Base-by-base conservation (phyloP, 2,329 filamentous ascomycete genomes). In the Penicillium brevicompactum region DNA sequence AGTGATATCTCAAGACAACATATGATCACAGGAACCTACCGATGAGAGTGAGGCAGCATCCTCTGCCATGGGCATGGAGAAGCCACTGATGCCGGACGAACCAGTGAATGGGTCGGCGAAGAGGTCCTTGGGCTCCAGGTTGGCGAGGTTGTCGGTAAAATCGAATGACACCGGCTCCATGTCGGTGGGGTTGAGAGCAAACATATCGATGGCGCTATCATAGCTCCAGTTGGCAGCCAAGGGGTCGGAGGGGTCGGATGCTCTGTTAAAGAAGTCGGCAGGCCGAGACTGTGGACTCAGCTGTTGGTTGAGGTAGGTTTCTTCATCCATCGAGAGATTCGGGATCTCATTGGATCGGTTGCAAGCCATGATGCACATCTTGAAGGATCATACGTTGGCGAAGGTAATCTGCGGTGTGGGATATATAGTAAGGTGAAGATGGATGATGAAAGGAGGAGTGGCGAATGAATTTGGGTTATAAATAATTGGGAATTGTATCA, bases 201-300 rank as follows among this genome's bases (percentile, higher is more conserved):
- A 72, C 13, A 73, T 60, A 52, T 72, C 70, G 49, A 72, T 69
- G 21, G 68, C 65, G 46, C 61, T 70, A 55, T 72, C 70, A 47
- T 72, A 73, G 57, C 61, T 66, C 70, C 70, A 73, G 54, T 72
- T 70, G 60, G 69, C 71, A 27, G 71, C 65, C 16, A 71, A 46
- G 21, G 70, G 71, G 50, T 75, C 71, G 18, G 71, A 45, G 21
- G 70, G 71, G 49, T 75, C 71, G 16, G 71, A 66, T 14, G 63
- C 60, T 34, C 62, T 63, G 44, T 63, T 59, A 21, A 53, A 53
- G 30, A 46, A 56, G 31, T 56, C 54, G 32, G 38, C 40, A 4
- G 54, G 49, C n/a, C 54, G 50, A 16, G 58, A 51, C 45, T 62
- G 60, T 6, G 62, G 61, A 45, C 62, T 63, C n/a, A 62, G 51